A percentile compares a stretch with the other conserved stretches of the same genome.
Evolutionary conservation across 2,329 filamentous ascomycete species (phyloP).

Genomic region (Talaromyces pinophilus): DNA sequence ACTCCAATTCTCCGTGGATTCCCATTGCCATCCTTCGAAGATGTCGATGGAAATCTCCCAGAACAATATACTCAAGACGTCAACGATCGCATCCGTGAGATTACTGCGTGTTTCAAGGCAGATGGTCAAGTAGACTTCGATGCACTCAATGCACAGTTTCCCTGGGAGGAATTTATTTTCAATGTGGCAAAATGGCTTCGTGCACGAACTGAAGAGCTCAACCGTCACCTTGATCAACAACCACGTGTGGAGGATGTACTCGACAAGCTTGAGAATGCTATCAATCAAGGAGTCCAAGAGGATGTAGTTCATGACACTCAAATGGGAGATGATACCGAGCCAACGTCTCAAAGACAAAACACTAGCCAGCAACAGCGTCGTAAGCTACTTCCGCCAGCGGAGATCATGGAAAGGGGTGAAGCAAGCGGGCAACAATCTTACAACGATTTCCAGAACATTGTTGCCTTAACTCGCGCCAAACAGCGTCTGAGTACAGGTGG

Average conservation of each 20-base stretch:
- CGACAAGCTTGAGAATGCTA: conserved; percentile 25
- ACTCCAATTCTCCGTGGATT: conserved; percentile 31
- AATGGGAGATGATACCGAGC: not conserved
- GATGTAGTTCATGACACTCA: conserved; percentile 12
- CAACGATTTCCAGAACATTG: not conserved
- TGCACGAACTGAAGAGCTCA: conserved; percentile 49
- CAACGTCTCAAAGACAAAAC: conserved; percentile 1
- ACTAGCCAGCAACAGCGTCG: conserved; percentile 16
- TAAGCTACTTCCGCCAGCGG: conserved; percentile 21
- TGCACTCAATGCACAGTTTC: conserved; percentile 48
- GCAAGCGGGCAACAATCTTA: conserved; percentile 20
- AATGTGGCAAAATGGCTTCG: conserved; percentile 51
- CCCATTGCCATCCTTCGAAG: conserved; percentile 34
- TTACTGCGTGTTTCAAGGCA: conserved; percentile 41
- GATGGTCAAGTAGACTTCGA: conserved; percentile 46
- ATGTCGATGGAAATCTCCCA: conserved; percentile 42
- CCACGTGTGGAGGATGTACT: conserved; percentile 45
- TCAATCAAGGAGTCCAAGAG: conserved; percentile 31
- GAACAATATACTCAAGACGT: conserved; percentile 39
- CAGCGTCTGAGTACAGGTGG: conserved; percentile 2
- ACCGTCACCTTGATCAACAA: conserved; percentile 42
- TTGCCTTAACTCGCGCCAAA: conserved; percentile 4
- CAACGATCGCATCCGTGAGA: conserved; percentile 39
- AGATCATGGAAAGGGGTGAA: conserved; percentile 25
- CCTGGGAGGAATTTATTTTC: conserved; percentile 53